phyloP scores from a whole-genome alignment of 1,139 yeast genomes.

The Diutina sp. region DNA sequence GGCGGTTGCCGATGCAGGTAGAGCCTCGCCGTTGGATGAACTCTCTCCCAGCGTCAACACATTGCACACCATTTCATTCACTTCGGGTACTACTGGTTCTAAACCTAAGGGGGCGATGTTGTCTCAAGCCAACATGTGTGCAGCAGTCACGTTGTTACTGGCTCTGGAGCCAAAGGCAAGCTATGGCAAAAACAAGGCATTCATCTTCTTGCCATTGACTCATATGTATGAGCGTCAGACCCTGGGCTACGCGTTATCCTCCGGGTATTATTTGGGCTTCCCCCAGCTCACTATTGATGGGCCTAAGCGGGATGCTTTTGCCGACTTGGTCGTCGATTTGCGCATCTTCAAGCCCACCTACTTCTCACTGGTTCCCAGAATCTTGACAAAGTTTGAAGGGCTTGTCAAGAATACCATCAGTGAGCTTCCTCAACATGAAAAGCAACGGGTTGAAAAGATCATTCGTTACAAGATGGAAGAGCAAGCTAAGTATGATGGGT shows the following conservation, averaged over 20 bases:
- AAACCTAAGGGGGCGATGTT: constrained; percentile 26
- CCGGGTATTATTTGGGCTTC: constrained; percentile 27
- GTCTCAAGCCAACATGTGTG: constrained; percentile 16
- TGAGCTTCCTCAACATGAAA: background rate
- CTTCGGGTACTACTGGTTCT: constrained; percentile 27
- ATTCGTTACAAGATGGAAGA: constrained; percentile 7
- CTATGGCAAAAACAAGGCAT: constrained; percentile 8
- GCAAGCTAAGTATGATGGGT: constrained; percentile 7
- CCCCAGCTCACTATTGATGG: constrained; percentile 23
- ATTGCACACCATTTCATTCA: constrained; percentile 16
- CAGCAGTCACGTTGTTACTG: constrained; percentile 13
- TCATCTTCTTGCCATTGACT: constrained; percentile 10
- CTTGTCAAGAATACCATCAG: constrained; percentile 7
- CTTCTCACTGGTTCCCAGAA: constrained; percentile 17
- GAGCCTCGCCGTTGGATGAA: constrained; percentile 9
- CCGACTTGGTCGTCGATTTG: constrained; percentile 21
- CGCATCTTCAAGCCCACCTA: constrained; percentile 18
- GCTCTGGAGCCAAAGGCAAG: constrained; percentile 7
- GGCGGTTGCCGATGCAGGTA: constrained; percentile 18
- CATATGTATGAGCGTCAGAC: constrained; percentile 19
- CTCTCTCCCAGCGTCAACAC: constrained; percentile 13
- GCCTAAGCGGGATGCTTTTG: constrained; percentile 7
- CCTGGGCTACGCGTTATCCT: constrained; percentile 14
- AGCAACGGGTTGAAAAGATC: constrained; percentile 4
- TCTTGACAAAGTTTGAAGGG: constrained; percentile 23